Base-by-base conservation (phyloP, 805 yeast genomes). In the Ogataea methanolica region DNA sequence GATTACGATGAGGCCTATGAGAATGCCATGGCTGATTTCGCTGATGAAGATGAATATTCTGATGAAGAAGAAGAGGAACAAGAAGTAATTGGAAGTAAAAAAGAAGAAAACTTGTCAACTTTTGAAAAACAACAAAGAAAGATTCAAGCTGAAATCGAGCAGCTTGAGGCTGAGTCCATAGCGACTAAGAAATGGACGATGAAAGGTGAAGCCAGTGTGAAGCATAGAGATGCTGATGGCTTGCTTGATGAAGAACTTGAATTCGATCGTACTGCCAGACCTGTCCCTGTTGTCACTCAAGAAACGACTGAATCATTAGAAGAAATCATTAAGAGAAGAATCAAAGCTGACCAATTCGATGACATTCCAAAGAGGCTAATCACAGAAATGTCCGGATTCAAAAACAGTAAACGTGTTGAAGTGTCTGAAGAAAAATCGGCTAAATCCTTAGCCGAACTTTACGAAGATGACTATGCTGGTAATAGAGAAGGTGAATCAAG, bases 181-280 rank as follows among this genome's bases (percentile, higher is more conserved):
- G 94, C 91, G 4, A 92, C 85, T 48, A 92, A 94, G 70, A 82
- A 82, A 59, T 92, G 99, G 99, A 82, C 96, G 7, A 76, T 92
- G 79, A 85, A 83, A 58, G 99, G 99, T 68, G 99, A 94, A 68
- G 90, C 88, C 1, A 77, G 78, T 48, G 87, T 90, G 2, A 80
- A 77, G 52, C 85, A 84, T 55, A 77, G 99, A 62, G 96, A 96
- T 7, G 72, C 74, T 39, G 97, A 94, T 69, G 84, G 97, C 1
- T 72, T 94, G 36, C 66, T 94, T 48, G 84, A 83, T 39, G 96
- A 87, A 58, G 89, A 78, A 38, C 70, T 92, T 45, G 95, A 90
- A 55, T 94, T 92, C 60, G 99, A 92, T 58, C 79, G 98, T 60
- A 88, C 90, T 6, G 82, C 97, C 8, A 92, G 92, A 59, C 97